Evolutionary conservation across 768 basidiomycete genomes (phyloP), one percentile per base, ranked within the genome.

Genomic region (Naganishia vaughanmartiniae): DNA sequence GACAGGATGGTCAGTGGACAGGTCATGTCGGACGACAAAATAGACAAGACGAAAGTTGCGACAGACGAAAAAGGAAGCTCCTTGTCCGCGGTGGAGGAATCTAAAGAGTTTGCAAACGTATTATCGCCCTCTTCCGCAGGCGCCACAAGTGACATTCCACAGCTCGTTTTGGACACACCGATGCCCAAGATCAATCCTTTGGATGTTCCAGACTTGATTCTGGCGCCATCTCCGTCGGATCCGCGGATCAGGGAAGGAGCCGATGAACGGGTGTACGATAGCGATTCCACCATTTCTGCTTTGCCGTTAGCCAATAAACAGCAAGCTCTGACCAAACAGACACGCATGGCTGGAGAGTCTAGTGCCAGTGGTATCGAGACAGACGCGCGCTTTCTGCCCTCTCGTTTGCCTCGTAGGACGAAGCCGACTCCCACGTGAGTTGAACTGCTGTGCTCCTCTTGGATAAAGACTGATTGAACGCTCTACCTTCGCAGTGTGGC

Each of bases 401-500:
- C 82, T 1, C 73, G 80, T 36, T 56, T 83, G 15, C 82, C 82
- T 34, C 73, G 81, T 4, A 65, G 82, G 42, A 70, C 77, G 1
- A 72, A 77, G 42, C 81, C 79, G 24, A 76, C 77, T 17, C 77
- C 77, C 15, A 79, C 75, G 73, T 77, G 48, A 67, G 77, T 71
- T 34, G 34, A 24, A 3, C 17, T 26, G 26, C 28, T 15, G 33
- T 33, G 33, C 30, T 11, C 21, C 30, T 17, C 54, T 30, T 19
- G 30, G 19, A 12, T 12, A 21, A 28, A 1, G 28, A 42, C 39
- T 45, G 24, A 42, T n/a, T 46, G 39, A 33, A 54, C 45, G 14
- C 65, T 51, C 54, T 46, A 10, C 65, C 24, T 34, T 24, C 17
- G 19, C 53, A 79, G 79, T 51, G 92, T 96, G 0, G 91, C 93